Evolutionary conservation across 2,329 filamentous ascomycete species (phyloP).

Genomic region (Colletotrichum phormii): DNA sequence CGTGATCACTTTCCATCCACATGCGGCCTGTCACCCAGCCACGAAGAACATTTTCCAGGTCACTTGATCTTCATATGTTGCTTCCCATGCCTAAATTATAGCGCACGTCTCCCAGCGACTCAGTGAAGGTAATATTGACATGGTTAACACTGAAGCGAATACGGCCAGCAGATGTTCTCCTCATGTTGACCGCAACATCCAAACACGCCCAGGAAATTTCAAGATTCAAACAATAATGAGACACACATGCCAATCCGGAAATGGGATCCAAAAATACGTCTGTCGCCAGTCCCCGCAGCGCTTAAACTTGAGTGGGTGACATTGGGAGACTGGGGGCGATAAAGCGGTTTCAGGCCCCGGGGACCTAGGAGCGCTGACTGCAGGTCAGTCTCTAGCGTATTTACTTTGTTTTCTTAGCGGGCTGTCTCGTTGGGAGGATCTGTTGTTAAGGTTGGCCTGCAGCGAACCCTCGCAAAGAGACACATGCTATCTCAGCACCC

Average conservation of each 20-base stretch:
- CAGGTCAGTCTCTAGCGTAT: conserved; percentile 8
- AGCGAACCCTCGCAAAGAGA: neutral
- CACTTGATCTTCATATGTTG: neutral
- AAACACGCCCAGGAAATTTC: neutral
- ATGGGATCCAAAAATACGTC: conserved; percentile 10
- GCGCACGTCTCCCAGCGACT: neutral
- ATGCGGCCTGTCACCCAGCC: neutral
- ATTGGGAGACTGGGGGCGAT: neutral
- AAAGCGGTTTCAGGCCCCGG: conserved; percentile 14
- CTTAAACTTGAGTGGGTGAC: conserved; percentile 13
- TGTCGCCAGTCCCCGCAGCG: conserved; percentile 5
- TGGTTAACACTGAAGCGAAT: conserved; percentile 8
- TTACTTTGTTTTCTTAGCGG: conserved; percentile 14
- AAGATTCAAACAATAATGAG: conserved; percentile 31
- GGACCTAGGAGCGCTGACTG: conserved; percentile 2
- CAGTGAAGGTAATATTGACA: conserved; percentile 2
- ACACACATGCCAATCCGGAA: conserved; percentile 26
- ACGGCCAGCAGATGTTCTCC: neutral
- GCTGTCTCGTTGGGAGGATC: neutral
- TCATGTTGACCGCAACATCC: neutral
- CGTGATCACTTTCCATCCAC: neutral
- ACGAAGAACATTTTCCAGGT: neutral
- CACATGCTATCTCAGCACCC: neutral
- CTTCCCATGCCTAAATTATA: too few relatives aligned
- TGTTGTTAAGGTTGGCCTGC: neutral